Evolutionary conservation across 2,329 filamentous ascomycete species (phyloP).

Genomic region (Aureobasidium subglaciale): DNA sequence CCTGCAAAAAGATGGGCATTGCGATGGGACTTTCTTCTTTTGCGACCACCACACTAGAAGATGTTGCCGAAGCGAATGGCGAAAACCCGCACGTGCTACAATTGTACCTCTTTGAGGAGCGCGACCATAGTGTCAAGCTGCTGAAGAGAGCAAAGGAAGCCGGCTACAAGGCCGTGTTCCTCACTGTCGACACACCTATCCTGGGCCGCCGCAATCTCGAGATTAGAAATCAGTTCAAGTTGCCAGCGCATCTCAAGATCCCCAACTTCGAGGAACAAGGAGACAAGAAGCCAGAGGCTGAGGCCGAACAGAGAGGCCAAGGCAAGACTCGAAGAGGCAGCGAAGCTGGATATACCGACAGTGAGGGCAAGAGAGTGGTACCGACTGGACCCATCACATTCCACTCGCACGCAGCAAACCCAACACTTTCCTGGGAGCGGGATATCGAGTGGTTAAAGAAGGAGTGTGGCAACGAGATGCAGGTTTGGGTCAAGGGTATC

Average conservation of each 20-base stretch:
- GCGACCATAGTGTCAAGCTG: slow-evolving; percentile 40
- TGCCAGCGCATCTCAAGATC: slow-evolving; percentile 30
- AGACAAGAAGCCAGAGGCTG: slow-evolving; percentile 17
- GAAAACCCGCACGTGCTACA: slow-evolving; percentile 46
- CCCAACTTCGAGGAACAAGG: slow-evolving; percentile 29
- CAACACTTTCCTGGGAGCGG: slow-evolving; percentile 40
- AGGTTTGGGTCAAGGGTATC: slow-evolving; percentile 42
- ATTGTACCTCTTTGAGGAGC: slow-evolving; percentile 48
- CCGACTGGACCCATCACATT: slow-evolving; percentile 33
- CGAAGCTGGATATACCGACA: slow-evolving; percentile 22
- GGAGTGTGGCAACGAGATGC: slow-evolving; percentile 38
- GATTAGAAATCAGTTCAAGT: slow-evolving; percentile 46
- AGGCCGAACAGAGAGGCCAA: slow-evolving; percentile 15
- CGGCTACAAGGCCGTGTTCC: slow-evolving; percentile 50
- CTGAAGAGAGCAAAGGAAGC: slow-evolving; percentile 30
- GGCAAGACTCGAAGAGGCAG: slow-evolving; percentile 15
- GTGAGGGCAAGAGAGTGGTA: slow-evolving; percentile 17
- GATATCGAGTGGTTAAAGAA: slow-evolving; percentile 45
- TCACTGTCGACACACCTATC: slow-evolving; percentile 51
- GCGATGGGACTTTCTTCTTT: slow-evolving; percentile 46
- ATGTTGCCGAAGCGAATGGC: slow-evolving; percentile 37
- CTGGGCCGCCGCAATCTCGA: slow-evolving; percentile 49
- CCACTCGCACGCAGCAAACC: slow-evolving; percentile 34
- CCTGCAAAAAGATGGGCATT: slow-evolving; percentile 38
- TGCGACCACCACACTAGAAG: slow-evolving; percentile 44